phyloP scores from a whole-genome alignment of 345 rosid species.

The Eucalyptus marginata region DNA sequence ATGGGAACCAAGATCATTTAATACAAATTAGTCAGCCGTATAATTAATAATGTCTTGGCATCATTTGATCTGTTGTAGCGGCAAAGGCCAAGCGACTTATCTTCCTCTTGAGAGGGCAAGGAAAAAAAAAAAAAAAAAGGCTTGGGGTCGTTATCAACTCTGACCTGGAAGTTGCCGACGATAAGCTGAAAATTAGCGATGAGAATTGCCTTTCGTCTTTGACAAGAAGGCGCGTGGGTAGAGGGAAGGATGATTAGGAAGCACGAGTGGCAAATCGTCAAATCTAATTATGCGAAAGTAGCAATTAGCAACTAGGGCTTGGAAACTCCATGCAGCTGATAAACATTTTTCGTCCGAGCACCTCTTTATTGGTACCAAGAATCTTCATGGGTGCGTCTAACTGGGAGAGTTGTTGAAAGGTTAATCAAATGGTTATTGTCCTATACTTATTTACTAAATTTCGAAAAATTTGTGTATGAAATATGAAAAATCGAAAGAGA shows the following conservation, averaged over 20 bases:
- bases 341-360: background rate
- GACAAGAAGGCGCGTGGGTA: background rate
- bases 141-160: background rate
- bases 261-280: background rate
- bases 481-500: background rate
- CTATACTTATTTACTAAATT: background rate
- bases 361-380: background rate
- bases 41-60: background rate
- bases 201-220: background rate
- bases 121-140: background rate
- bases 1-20: background rate
- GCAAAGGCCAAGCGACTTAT: background rate
- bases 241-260: background rate
- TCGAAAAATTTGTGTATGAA: background rate
- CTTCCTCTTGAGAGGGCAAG: background rate
- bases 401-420: background rate
- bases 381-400: background rate
- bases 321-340: background rate
- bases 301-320: background rate
- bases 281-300: background rate
- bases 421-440: background rate
- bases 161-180: background rate
- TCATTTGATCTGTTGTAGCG: background rate
- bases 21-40: background rate
- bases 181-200: background rate